Evolutionary conservation across 345 rosid genomes (phyloP).

Genomic region (Capsella bursapastoris): DNA sequence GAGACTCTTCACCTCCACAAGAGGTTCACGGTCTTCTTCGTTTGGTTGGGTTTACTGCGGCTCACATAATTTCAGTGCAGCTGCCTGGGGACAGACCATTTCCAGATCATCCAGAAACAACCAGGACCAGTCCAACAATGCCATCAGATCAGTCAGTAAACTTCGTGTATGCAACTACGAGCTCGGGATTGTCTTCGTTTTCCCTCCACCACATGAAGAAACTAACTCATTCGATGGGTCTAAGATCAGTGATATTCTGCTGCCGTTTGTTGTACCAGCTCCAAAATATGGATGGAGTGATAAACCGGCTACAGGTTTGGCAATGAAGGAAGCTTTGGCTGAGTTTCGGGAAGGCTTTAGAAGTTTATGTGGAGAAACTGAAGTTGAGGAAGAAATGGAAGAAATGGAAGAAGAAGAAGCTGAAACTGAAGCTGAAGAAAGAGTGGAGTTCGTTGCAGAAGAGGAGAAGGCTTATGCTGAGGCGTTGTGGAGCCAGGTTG

Average conservation of each 20-base stretch:
- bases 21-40: slow-evolving; percentile 52
- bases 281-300: slow-evolving; percentile 71
- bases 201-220: slow-evolving; percentile 60
- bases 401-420: slow-evolving; percentile 56
- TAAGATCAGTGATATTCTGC: slow-evolving; percentile 60
- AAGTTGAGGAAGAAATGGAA: slow-evolving; percentile 48
- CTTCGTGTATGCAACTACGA: slow-evolving; percentile 89
- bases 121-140: slow-evolving; percentile 40
- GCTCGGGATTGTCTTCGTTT: slow-evolving; percentile 80
- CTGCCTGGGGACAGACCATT: slow-evolving; percentile 88
- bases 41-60: slow-evolving; percentile 93
- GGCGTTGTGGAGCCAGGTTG: slow-evolving; percentile 74
- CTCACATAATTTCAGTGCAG: slow-evolving; percentile 91
- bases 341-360: slow-evolving; percentile 49
- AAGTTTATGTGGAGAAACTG: slow-evolving; percentile 46
- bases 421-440: slow-evolving; percentile 51
- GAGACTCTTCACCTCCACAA: slow-evolving; percentile 64
- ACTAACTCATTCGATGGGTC: slow-evolving; percentile 32
- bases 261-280: slow-evolving; percentile 82
- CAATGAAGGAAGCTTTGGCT: slow-evolving; percentile 70
- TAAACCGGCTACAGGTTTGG: slow-evolving; percentile 76
- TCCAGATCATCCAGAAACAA: slow-evolving; percentile 48
- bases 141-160: slow-evolving; percentile 40
- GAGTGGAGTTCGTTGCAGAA: slow-evolving; percentile 46
- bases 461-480: slow-evolving; percentile 85